Percentiles rank a stretch among this genome's conserved stretches.
Evolutionary conservation across 176 grass and related monocot genomes (phyloP).

Genomic region (Carex parvula): DNA sequence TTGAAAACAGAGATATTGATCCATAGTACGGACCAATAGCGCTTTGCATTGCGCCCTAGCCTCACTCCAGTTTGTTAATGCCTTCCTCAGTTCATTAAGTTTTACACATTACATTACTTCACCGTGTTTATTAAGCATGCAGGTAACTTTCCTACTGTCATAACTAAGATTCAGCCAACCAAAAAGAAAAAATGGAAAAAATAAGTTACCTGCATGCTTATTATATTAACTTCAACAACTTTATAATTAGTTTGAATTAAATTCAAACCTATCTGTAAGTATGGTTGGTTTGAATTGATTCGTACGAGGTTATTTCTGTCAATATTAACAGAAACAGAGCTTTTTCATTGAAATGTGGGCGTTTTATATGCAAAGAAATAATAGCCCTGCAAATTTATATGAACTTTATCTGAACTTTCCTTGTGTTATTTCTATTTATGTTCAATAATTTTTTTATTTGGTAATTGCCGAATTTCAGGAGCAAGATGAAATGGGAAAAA

Average conservation of each 20-base stretch:
- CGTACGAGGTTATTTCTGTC: background rate
- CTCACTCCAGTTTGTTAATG: background rate
- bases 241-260: background rate
- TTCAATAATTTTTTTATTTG: background rate
- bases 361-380: background rate
- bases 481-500: slow-evolving; percentile 39
- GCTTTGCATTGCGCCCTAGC: no score
- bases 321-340: background rate
- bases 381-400: background rate
- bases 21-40: no score
- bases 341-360: background rate
- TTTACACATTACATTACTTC: background rate
- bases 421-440: background rate
- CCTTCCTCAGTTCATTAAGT: background rate
- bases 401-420: background rate
- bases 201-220: background rate
- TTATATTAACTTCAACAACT: background rate
- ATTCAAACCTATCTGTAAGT: background rate
- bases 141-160: background rate
- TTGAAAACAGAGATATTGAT: no score
- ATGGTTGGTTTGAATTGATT: background rate
- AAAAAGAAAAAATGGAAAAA: background rate
- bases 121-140: no score
- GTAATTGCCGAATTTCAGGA: slow-evolving; percentile 15
- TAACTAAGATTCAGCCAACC: background rate